Conservation (phyloP, 2,329 filamentous ascomycete species). For the Cladosporium phlei region DNA sequence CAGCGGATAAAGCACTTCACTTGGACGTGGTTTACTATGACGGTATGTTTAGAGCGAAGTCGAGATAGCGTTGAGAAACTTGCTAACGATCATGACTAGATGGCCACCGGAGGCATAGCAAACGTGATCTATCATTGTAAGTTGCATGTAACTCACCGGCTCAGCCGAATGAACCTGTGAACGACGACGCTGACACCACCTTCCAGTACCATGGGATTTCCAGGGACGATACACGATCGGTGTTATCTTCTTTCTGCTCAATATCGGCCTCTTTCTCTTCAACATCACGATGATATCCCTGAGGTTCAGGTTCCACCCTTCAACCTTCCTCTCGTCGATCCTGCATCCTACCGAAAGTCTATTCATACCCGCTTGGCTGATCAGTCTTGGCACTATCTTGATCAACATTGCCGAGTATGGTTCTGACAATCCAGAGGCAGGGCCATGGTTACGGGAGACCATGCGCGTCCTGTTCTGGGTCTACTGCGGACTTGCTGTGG, state of each 20-base stretch:
- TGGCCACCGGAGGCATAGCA: constrained; percentile 49
- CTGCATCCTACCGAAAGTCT: constrained; percentile 72
- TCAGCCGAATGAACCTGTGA: not conserved
- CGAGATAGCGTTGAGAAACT: not conserved
- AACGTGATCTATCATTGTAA: constrained; percentile 56
- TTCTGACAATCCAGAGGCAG: constrained; percentile 41
- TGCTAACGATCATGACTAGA: constrained; percentile 50
- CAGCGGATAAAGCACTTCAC: constrained; percentile 59
- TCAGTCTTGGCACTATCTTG: constrained; percentile 59
- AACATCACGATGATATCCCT: constrained; percentile 62
- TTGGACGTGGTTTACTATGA: constrained; percentile 76
- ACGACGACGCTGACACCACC: not conserved
- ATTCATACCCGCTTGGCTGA: constrained; percentile 65
- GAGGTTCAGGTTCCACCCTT: constrained; percentile 65
- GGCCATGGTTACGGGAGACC: constrained; percentile 49
- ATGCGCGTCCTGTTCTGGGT: constrained; percentile 71
- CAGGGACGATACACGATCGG: constrained; percentile 44
- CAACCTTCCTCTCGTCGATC: constrained; percentile 67
- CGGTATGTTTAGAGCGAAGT: constrained; percentile 24
- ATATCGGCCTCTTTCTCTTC: constrained; percentile 61
- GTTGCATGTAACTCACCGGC: constrained; percentile 17
- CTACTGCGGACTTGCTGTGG: constrained; percentile 63
- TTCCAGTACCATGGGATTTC: constrained; percentile 39
- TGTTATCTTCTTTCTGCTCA: constrained; percentile 45
- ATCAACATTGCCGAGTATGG: constrained; percentile 76